These are phyloP conservation scores for Theileria equi DNA, from an alignment of 169 alveolate species.

Conservation along the genomic window DNA sequence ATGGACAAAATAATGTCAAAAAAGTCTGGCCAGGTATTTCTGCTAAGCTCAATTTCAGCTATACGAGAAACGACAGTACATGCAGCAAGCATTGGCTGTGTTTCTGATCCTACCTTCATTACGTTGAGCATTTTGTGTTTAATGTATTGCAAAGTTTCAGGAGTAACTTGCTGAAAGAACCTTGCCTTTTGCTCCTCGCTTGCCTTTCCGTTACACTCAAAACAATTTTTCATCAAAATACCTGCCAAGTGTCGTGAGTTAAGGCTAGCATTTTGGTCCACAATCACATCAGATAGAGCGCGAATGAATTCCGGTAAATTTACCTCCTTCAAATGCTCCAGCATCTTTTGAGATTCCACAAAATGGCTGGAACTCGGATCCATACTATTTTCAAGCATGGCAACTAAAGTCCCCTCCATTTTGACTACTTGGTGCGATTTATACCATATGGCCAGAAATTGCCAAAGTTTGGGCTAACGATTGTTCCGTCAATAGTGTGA, in stretches of 20 bases:
- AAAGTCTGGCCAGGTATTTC: constrained; percentile 83
- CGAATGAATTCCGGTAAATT: constrained; percentile 72
- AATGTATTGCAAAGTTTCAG: constrained; percentile 68
- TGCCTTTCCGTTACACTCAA: constrained; percentile 71
- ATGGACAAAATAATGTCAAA: constrained; percentile 76
- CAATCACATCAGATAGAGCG: constrained; percentile 71
- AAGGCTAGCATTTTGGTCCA: constrained; percentile 68
- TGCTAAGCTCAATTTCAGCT: constrained; percentile 79
- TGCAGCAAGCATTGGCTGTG: constrained; percentile 76
- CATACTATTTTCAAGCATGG: constrained; percentile 66
- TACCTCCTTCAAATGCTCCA: constrained; percentile 64
- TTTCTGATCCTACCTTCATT: constrained; percentile 70
- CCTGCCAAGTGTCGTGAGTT: constrained; percentile 82
- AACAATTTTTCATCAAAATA: constrained; percentile 76
- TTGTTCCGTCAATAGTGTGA: no score
- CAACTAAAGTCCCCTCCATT: constrained; percentile 61
- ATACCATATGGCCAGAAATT: neutral
- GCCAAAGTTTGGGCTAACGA: no score
- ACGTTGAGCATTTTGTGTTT: constrained; percentile 68
- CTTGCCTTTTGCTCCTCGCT: constrained; percentile 75
- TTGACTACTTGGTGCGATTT: constrained; percentile 13
- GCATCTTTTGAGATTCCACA: constrained; percentile 69
- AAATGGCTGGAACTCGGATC: constrained; percentile 68
- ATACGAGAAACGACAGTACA: constrained; percentile 83
- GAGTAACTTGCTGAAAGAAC: constrained; percentile 69